phyloP scores from a whole-genome alignment of 805 yeast genomes.

The Wickerhamiella galacta region DNA sequence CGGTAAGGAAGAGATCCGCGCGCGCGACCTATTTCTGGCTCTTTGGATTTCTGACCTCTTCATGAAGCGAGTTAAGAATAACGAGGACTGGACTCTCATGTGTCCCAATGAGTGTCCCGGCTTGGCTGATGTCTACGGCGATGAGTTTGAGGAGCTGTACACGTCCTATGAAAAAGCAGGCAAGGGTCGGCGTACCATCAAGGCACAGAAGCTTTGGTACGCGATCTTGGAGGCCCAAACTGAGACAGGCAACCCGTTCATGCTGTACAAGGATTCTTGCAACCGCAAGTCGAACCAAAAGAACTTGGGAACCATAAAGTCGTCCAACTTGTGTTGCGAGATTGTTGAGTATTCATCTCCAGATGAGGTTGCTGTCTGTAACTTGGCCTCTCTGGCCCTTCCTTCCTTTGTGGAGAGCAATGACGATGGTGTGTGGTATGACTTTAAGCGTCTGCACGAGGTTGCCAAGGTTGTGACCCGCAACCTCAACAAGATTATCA shows the following conservation, averaged over 20 bases:
- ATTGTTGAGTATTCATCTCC: conserved; percentile 81
- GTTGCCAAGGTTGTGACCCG: conserved; percentile 62
- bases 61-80: conserved; percentile 72
- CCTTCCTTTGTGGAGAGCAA: conserved; percentile 43
- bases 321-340: conserved; percentile 89
- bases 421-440: conserved; percentile 36
- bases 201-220: conserved; percentile 84
- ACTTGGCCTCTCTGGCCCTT: conserved; percentile 77
- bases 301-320: conserved; percentile 81
- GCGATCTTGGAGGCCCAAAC: conserved; percentile 83
- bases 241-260: conserved; percentile 92
- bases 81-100: conserved; percentile 75
- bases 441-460: conserved; percentile 58
- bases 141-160: conserved; percentile 60
- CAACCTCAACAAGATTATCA: conserved; percentile 71
- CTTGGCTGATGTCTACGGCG: conserved; percentile 66
- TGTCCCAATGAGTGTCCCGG: conserved; percentile 86
- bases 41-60: conserved; percentile 91
- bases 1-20: conserved; percentile 86
- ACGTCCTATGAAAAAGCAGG: conserved; percentile 56
- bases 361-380: conserved; percentile 93
- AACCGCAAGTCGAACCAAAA: conserved; percentile 77
- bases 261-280: conserved; percentile 86
- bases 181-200: conserved; percentile 43
- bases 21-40: conserved; percentile 85